Evolutionary conservation across 768 basidiomycete genomes (phyloP), one percentile per base, ranked within the genome.

Genomic region (Russula virescens): DNA sequence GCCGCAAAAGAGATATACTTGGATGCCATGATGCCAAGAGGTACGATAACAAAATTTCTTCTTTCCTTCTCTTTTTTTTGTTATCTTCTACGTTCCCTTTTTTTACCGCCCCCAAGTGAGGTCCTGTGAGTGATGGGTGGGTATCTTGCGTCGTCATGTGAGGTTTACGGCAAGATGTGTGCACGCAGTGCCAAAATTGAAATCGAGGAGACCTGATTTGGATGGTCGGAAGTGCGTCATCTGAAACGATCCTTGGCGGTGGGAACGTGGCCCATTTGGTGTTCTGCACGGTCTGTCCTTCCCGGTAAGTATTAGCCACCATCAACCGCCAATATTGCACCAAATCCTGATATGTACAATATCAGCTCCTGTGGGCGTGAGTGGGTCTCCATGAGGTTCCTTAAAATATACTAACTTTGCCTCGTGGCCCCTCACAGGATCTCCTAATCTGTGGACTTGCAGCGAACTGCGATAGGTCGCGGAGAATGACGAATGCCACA

Each of bases 281-380:
- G 16, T 49, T 28, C n/a, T n/a, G 5, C 47, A 19, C n/a, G n/a
- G 34, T 5, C 3, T 34, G 35, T 38, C 34, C 21, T 38, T 35
- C 51, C 51, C 34, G 42, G 42, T 52, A 38, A 10, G 34, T 49
- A 52, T 28, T 42, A 49, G 54, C 54, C 54, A 55, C 54, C 54
- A 55, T 55, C 48, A 49, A 8, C 16, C 1, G 18, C 28, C 48
- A 49, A 49, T 49, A 31, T 28, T 28, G 48, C 48, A 16, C 26
- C 6, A 48, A 14, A 25, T 3, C 23, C 47, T 21, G 47, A 48
- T n/a, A 43, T 6, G 31, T 14, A 38, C 38, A 38, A 11, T 38
- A 38, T 38, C 38, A 38, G 38, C 38, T 19, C 16, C 42, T 43
- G 42, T 13, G 18, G 42, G 18, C 42, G 18, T 43, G 42, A 18